These are phyloP conservation scores for Fonsecaea pedrosoi DNA, from an alignment of 2,329 filamentous ascomycete genomes.

Conservation along the genomic window DNA sequence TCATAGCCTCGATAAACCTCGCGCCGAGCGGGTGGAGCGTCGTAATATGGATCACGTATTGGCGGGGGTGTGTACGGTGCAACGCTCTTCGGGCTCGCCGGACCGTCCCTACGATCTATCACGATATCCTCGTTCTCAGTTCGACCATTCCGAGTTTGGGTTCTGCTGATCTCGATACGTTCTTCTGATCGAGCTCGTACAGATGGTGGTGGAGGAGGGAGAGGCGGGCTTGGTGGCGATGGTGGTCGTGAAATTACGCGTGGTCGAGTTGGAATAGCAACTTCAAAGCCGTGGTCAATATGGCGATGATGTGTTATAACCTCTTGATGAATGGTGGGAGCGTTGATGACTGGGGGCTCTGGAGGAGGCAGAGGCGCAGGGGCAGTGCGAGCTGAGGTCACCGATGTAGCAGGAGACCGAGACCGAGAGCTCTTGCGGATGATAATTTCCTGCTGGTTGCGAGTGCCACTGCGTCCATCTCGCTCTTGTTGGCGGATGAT, in stretches of 20 bases:
- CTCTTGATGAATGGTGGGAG: conserved; percentile 83
- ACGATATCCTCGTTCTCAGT: conserved; percentile 71
- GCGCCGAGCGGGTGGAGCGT: conserved; percentile 45
- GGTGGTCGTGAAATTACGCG: conserved; percentile 43
- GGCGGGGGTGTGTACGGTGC: conserved; percentile 46
- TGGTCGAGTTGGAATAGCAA: conserved; percentile 46
- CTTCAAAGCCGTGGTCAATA: conserved; percentile 75
- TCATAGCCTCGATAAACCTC: conserved; percentile 50
- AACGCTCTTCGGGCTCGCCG: conserved; percentile 45
- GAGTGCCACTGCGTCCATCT: conserved; percentile 42
- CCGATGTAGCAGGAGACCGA: conserved; percentile 33
- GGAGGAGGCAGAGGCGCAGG: conserved; percentile 63
- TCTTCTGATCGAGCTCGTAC: conserved; percentile 50
- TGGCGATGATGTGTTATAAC: conserved; percentile 88
- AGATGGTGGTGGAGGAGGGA: conserved; percentile 41
- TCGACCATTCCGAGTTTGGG: conserved; percentile 52
- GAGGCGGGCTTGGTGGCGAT: conserved; percentile 49
- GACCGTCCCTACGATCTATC: conserved; percentile 53
- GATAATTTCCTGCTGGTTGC: conserved; percentile 46
- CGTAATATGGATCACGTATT: conserved; percentile 35
- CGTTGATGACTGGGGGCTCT: conserved; percentile 70
- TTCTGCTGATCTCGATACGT: conserved; percentile 64
- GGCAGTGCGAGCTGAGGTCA: conserved; percentile 47
- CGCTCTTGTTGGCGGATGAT: conserved; percentile 50
- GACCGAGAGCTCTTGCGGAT: conserved; percentile 47